phyloP scores from a whole-genome alignment of 345 rosid genomes.

The Gynandropsis gynandra region DNA sequence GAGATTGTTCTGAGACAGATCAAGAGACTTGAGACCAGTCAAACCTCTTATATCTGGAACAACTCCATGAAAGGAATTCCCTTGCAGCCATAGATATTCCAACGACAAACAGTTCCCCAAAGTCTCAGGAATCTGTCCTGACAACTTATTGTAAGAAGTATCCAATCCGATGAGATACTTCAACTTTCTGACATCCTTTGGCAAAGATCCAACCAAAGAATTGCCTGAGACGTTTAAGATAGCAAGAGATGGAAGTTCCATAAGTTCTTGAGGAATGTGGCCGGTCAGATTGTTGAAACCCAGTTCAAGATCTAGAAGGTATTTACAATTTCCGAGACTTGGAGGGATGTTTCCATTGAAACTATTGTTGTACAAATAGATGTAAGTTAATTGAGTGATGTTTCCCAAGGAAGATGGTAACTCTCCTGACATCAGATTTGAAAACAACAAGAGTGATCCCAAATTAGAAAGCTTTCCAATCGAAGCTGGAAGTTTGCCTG shows the following conservation, averaged over 20 bases:
- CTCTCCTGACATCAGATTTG: slow-evolving; percentile 40
- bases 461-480: not conserved
- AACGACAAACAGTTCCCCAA: slow-evolving; percentile 44
- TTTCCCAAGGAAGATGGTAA: slow-evolving; percentile 51
- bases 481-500: not conserved
- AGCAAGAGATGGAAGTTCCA: slow-evolving; percentile 35
- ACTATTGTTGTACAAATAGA: slow-evolving; percentile 35
- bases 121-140: slow-evolving; percentile 37
- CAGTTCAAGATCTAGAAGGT: slow-evolving; percentile 41
- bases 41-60: slow-evolving; percentile 27
- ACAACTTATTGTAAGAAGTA: slow-evolving; percentile 31
- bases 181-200: slow-evolving; percentile 36
- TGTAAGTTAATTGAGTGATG: slow-evolving; percentile 32
- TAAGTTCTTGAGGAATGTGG: slow-evolving; percentile 46
- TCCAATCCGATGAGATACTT: slow-evolving; percentile 32
- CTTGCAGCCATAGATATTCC: slow-evolving; percentile 41
- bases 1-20: not conserved
- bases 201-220: slow-evolving; percentile 40
- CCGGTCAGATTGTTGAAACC: slow-evolving; percentile 38
- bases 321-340: slow-evolving; percentile 43
- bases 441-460: not conserved
- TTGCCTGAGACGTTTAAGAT: slow-evolving; percentile 30
- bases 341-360: slow-evolving; percentile 46
- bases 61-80: slow-evolving; percentile 41
- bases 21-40: no score